Evolutionary conservation across 169 alveolate genomes (phyloP).

Genomic region (Plasmodium vinckei): DNA sequence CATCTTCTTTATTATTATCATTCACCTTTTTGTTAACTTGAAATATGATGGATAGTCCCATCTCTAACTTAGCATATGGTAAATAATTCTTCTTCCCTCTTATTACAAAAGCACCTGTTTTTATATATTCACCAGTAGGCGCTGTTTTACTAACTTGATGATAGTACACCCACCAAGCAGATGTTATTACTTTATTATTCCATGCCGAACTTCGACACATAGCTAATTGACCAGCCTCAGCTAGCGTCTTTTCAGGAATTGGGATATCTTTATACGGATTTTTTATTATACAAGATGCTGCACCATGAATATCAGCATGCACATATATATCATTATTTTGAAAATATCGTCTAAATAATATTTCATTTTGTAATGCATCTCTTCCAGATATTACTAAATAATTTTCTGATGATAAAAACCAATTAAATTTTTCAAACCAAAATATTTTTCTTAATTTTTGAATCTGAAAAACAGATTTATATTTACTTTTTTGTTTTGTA

Average conservation of each 20-base stretch:
- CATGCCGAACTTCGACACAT: slow-evolving; percentile 95
- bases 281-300: slow-evolving; percentile 96
- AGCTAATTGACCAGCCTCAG: slow-evolving; percentile 91
- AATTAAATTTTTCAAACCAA: slow-evolving; percentile 98
- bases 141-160: slow-evolving; percentile 97
- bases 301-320: slow-evolving; percentile 98
- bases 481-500: slow-evolving; percentile 67
- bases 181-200: slow-evolving; percentile 92
- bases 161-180: slow-evolving; percentile 98
- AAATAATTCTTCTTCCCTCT: slow-evolving; percentile 96
- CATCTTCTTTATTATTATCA: slow-evolving; percentile 7
- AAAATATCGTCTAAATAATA: slow-evolving; percentile 94
- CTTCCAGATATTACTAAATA: slow-evolving; percentile 88
- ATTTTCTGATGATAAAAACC: slow-evolving; percentile 96
- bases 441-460: slow-evolving; percentile 90
- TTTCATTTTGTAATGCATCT: slow-evolving; percentile 96
- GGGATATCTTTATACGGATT: slow-evolving; percentile 88
- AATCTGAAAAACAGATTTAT: slow-evolving; percentile 62
- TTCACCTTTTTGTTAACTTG: slow-evolving; percentile 45
- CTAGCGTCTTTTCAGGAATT: slow-evolving; percentile 87
- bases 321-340: slow-evolving; percentile 93
- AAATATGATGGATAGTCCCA: slow-evolving; percentile 93
- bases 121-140: slow-evolving; percentile 94
- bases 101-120: slow-evolving; percentile 96
- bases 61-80: slow-evolving; percentile 93